Evolutionary conservation across 176 grass and related monocot species (phyloP).

Genomic region (Raddia guianensis): DNA sequence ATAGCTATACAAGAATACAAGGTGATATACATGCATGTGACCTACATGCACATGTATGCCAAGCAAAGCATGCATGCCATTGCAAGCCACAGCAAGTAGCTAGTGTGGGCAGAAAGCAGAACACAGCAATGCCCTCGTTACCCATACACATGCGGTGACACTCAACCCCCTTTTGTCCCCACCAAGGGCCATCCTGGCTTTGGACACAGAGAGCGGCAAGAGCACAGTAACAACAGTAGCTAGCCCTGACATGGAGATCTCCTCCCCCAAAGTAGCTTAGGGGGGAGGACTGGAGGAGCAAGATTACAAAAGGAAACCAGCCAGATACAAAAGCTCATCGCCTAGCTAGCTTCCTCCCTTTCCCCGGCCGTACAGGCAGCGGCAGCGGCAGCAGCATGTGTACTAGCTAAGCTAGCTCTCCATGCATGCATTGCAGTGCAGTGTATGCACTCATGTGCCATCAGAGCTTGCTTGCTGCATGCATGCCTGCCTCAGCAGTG

Average conservation of each 20-base stretch:
- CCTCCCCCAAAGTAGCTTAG: constrained; percentile 42
- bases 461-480: constrained; percentile 37
- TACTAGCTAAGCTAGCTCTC: constrained; percentile 23
- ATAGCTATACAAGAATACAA: not conserved
- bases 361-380: constrained; percentile 46
- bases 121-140: constrained; percentile 23
- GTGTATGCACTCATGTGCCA: constrained; percentile 48
- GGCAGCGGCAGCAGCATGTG: constrained; percentile 40
- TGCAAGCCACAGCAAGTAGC: constrained; percentile 46
- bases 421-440: not conserved
- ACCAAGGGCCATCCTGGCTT: constrained; percentile 43
- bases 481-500: constrained; percentile 42
- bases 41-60: not conserved
- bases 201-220: constrained; percentile 37
- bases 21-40: constrained; percentile 37
- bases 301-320: constrained; percentile 49
- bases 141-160: constrained; percentile 4
- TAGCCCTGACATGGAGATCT: constrained; percentile 57
- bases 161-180: constrained; percentile 49
- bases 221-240: constrained; percentile 41
- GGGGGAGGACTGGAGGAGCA: constrained; percentile 33
- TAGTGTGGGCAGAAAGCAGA: constrained; percentile 55
- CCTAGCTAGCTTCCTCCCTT: constrained; percentile 31
- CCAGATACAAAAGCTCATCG: constrained; percentile 58
- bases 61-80: constrained; percentile 22